Base-by-base conservation (phyloP, 192 early-diverging fungal species). In the Haplosporangium gracile region DNA sequence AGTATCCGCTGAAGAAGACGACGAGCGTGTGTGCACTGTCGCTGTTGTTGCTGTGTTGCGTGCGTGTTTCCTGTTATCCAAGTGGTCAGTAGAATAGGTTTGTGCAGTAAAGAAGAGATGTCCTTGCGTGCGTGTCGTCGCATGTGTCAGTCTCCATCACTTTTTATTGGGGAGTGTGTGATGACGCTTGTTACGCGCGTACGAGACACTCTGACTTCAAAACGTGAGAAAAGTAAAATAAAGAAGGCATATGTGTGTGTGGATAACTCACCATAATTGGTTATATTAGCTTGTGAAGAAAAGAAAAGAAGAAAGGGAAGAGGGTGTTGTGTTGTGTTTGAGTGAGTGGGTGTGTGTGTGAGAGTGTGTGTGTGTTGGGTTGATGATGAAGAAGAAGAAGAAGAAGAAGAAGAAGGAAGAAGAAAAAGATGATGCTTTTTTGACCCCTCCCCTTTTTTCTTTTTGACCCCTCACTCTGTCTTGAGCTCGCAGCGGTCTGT, bases 211-310 rank as follows among this genome's bases (percentile, higher is more conserved):
- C 8, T 63, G 57, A 5, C 60, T 18, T 16, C 49, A 20, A 15
- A 51, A 36, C 2, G 20, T 45, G 75, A 26, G 75, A 68, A 26
- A 65, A 68, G 40, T 2, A 2, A 60, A 5, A 24, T 60, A 51
- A 16, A 57, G 38, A 24, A 39, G 9, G 60, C 0, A 55, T 45
- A 6, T 70, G 32, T 9, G 5, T 32, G 57, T 10, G n/a, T 2
- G n/a, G 24, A 15, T 11, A 65, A 81, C 80, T 81, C 74, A 81
- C 80, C 80, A 81, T 81, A 70, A 20, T 72, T 72, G 75, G 5
- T 75, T 45, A 60, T 47, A 51, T 57, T 6, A 57, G 47, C 26
- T 16, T 45, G 60, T 40, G 49, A 36, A 26, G 24, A 34, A 42
- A 42, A 38, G 34, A 60, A 32, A 43, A 29, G 53, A 32, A 18